A percentile compares a stretch with the other conserved stretches of the same genome.
Conservation (phyloP, 2,329 filamentous ascomycete species). For the Pseudocercospora fuligena region DNA sequence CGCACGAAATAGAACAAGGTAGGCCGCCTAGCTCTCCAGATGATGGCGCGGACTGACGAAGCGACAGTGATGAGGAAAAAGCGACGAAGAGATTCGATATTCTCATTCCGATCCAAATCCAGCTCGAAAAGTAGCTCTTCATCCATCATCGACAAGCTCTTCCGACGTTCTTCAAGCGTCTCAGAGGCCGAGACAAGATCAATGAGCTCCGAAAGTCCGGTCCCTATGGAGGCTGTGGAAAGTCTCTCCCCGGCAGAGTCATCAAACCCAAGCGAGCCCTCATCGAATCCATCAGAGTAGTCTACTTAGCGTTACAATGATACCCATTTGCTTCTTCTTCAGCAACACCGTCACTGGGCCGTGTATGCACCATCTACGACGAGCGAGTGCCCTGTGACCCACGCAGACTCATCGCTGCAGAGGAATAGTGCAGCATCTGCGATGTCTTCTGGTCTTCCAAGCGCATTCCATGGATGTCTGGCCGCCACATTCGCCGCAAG, state of each 20-base stretch:
- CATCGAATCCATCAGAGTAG: background rate
- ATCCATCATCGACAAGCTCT: background rate
- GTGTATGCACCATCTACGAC: conserved; percentile 23
- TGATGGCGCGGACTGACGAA: background rate
- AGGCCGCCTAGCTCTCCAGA: too few species aligned
- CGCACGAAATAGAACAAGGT: background rate
- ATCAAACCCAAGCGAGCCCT: background rate
- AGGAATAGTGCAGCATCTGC: conserved; percentile 37
- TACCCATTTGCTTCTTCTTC: background rate
- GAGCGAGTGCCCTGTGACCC: conserved; percentile 28
- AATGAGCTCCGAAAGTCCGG: background rate
- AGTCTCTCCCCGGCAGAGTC: background rate
- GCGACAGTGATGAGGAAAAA: background rate
- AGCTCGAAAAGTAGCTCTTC: background rate
- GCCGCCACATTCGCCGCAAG: conserved; percentile 15
- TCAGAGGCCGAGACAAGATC: background rate
- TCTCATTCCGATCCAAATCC: background rate
- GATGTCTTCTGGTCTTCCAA: conserved; percentile 33
- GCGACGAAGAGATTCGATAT: background rate
- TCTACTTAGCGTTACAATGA: background rate
- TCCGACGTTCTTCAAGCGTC: background rate
- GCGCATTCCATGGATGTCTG: conserved; percentile 31
- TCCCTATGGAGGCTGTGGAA: background rate
- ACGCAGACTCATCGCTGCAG: conserved; percentile 34
- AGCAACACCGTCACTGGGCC: background rate